A percentile compares a stretch with the other conserved stretches of the same genome.
These are phyloP conservation scores for Geotrichum cucujoidarum DNA, from an alignment of 1,139 yeast species.

Conservation along the genomic window DNA sequence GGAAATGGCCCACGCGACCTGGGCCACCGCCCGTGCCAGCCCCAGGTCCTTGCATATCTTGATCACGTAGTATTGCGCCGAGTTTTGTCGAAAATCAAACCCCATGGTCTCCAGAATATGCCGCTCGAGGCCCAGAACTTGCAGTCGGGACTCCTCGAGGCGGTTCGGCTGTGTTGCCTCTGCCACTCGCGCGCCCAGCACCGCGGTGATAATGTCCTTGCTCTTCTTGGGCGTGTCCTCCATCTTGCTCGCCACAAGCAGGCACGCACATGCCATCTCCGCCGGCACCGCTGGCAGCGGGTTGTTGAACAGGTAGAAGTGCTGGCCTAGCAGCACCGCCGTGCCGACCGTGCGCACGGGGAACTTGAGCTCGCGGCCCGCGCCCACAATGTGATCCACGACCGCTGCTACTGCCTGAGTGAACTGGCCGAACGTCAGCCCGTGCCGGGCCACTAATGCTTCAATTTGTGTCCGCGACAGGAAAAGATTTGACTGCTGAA, in stretches of 20 bases:
- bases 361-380: conserved; percentile 23
- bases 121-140: conserved; percentile 46
- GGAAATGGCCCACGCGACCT: conserved; percentile 66
- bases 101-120: conserved; percentile 68
- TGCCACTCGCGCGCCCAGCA: background rate
- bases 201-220: conserved; percentile 45
- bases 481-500: conserved; percentile 11
- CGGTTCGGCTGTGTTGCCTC: background rate
- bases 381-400: background rate
- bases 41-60: conserved; percentile 58
- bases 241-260: conserved; percentile 76
- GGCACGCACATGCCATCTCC: conserved; percentile 64
- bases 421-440: background rate
- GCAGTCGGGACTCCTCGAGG: conserved; percentile 9
- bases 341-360: conserved; percentile 36
- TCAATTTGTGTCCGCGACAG: conserved; percentile 5
- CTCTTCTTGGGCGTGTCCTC: conserved; percentile 86
- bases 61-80: conserved; percentile 64
- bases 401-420: background rate
- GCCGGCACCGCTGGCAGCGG: conserved; percentile 16
- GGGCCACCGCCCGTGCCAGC: conserved; percentile 26
- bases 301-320: conserved; percentile 25
- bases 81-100: conserved; percentile 65
- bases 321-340: conserved; percentile 32
- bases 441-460: conserved; percentile 1